Evolutionary conservation across 1,139 yeast species (phyloP).

Genomic region (Candida buenavistaensis): DNA sequence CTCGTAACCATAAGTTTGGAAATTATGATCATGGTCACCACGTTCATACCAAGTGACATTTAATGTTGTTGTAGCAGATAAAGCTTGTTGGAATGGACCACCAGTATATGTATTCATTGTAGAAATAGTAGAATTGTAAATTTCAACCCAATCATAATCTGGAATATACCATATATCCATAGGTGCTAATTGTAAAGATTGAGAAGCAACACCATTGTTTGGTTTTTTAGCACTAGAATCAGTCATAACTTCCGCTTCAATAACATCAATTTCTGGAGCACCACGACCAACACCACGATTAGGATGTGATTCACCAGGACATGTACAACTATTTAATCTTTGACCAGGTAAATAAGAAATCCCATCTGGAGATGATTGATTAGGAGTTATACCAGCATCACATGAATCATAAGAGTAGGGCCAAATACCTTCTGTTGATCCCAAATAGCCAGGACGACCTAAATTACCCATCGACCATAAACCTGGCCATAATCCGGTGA

Average conservation of each 20-base stretch:
- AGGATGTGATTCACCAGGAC: slow-evolving; percentile 78
- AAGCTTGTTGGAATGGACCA: slow-evolving; percentile 84
- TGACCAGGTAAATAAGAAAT: slow-evolving; percentile 78
- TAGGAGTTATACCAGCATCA: slow-evolving; percentile 89
- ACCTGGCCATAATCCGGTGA: slow-evolving; percentile 87
- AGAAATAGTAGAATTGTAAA: slow-evolving; percentile 61
- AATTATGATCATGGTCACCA: slow-evolving; percentile 46
- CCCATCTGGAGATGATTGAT: slow-evolving; percentile 82
- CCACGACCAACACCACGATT: slow-evolving; percentile 79
- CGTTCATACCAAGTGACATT: slow-evolving; percentile 75
- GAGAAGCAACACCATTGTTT: slow-evolving; percentile 66
- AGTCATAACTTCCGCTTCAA: slow-evolving; percentile 70
- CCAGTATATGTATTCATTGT: slow-evolving; percentile 77
- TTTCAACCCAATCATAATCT: slow-evolving; percentile 68
- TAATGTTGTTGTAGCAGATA: slow-evolving; percentile 72
- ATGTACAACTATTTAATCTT: slow-evolving; percentile 64
- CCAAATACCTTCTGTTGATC: slow-evolving; percentile 84
- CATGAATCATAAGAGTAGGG: slow-evolving; percentile 81
- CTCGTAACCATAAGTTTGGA: slow-evolving; percentile 78
- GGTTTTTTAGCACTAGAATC: slow-evolving; percentile 16
- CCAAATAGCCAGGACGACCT: slow-evolving; percentile 79
- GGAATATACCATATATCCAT: slow-evolving; percentile 85
- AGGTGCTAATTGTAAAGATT: slow-evolving; percentile 82
- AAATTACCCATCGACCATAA: slow-evolving; percentile 85
- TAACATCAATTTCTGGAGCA: slow-evolving; percentile 83